These are phyloP conservation scores for Parachaetomium inaequale DNA, from an alignment of 495 filamentous ascomycete species.

Conservation along the genomic window DNA sequence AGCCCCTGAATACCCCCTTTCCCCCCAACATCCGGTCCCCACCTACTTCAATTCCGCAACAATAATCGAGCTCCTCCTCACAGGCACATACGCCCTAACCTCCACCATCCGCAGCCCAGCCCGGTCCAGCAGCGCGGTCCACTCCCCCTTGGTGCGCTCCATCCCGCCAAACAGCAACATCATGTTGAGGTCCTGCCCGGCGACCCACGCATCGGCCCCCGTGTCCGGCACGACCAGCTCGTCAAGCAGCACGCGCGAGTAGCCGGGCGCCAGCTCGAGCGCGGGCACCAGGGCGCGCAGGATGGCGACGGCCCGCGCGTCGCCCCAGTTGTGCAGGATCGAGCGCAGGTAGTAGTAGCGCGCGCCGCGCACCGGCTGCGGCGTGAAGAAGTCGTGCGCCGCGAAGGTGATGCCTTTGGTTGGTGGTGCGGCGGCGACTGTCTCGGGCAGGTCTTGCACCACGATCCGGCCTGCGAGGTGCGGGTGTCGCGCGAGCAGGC, in stretches of 20 bases:
- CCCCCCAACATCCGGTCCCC: no score
- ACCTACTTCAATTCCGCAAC: neutral
- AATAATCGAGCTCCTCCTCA: neutral
- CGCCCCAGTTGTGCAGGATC: neutral
- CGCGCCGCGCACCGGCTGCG: neutral
- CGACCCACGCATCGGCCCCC: neutral
- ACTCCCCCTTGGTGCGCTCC: neutral
- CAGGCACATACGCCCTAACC: neutral
- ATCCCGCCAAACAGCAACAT: neutral
- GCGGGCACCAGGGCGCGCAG: neutral
- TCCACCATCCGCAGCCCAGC: neutral
- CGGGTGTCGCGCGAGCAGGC: neutral
- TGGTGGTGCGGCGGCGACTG: neutral
- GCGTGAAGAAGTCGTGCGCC: conserved; percentile 2
- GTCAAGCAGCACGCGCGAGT: neutral
- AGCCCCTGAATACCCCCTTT: no score
- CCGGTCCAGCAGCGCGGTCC: neutral
- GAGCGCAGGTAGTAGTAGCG: neutral
- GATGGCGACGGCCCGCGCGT: conserved; percentile 15
- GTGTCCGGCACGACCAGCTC: neutral
- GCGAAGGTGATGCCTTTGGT: neutral
- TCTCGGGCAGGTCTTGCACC: neutral
- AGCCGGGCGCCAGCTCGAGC: neutral
- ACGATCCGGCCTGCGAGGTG: neutral
- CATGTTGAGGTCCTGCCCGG: neutral